Base-by-base conservation (phyloP, 108 stramenopile genomes). In the Fragilariopsis cylindrus region DNA sequence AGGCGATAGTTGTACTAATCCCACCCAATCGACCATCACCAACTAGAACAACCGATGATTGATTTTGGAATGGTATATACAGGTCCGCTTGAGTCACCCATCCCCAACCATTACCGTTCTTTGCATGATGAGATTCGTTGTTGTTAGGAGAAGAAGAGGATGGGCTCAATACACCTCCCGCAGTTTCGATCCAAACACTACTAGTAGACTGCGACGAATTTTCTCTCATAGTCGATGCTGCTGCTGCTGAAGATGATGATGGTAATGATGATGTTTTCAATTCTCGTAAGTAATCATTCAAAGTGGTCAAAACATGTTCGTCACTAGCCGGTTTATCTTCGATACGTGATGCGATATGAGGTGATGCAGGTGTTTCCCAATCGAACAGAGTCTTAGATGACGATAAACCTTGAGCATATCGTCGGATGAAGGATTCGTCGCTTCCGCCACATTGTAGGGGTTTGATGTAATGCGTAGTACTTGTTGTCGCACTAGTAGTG, bases 21-120 rank as follows among this genome's bases (percentile, higher is more conserved):
- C 98, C 98, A 64, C 98, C 98, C 63, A 98, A 76, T 58, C 88
- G 80, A 16, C 93, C 96, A 81, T 98, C 98, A 7, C 96, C 98
- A 50, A 97, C 90, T 40, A 98, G 82, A 48, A 98, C 83, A 15
- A 39, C 92, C 88, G 40, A 92, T 57, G 48, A 78, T 49, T 41
- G 30, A 58, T 71, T 74, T 4, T 45, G 47, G 46, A 94, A 76
- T 41, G 86, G 74, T 15, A 82, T 80, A 63, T 96, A 98, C 68
- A 97, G 60, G 79, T 97, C 97, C 30, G 93, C 97, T 70, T 98
- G 98, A 42, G 96, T 88, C 18, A 94, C 81, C 90, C 96, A 95
- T n/a, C 91, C 91, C 94, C 91, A 95, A 56, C 16, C 49, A 42
- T 60, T 46, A n/a, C 65, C 39, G n/a, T 76, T 57, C 8, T 60